A percentile compares a stretch with the other conserved stretches of the same genome.
Evolutionary conservation across 2,329 filamentous ascomycete genomes (phyloP).

Genomic region (Pestalotiopsis sp.): DNA sequence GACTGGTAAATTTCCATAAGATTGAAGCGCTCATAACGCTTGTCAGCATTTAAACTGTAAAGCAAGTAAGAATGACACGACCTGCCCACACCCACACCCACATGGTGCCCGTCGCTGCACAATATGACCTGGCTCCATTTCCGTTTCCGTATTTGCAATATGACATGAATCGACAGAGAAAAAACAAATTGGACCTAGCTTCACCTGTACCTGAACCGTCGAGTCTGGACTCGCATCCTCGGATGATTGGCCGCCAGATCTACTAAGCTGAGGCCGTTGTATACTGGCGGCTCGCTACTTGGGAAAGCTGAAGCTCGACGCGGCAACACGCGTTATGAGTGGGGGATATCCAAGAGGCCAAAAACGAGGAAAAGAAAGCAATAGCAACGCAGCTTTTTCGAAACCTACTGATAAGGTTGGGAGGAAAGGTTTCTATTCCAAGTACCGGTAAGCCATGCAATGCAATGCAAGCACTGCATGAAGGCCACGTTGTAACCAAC

Average conservation of each 20-base stretch:
- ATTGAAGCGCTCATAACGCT: no score
- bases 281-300: background rate
- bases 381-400: no score
- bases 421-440: background rate
- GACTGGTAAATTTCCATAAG: background rate
- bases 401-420: no score
- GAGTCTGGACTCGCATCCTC: background rate
- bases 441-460: background rate
- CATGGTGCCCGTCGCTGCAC: background rate
- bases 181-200: background rate
- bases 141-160: background rate
- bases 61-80: background rate
- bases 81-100: background rate
- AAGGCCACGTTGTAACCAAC: background rate
- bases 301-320: background rate
- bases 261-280: background rate
- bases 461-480: background rate
- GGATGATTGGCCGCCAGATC: background rate
- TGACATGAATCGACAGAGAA: constrained; percentile 4
- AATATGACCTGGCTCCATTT: background rate
- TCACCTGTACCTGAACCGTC: background rate
- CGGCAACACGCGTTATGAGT: no score
- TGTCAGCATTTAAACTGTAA: background rate
- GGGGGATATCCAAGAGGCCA: no score
- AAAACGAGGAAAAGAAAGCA: no score